A percentile compares a stretch with the other conserved stretches of the same genome.
Conservation (phyloP, 1,139 yeast species). For the Lodderomyces orthopsilosis region DNA sequence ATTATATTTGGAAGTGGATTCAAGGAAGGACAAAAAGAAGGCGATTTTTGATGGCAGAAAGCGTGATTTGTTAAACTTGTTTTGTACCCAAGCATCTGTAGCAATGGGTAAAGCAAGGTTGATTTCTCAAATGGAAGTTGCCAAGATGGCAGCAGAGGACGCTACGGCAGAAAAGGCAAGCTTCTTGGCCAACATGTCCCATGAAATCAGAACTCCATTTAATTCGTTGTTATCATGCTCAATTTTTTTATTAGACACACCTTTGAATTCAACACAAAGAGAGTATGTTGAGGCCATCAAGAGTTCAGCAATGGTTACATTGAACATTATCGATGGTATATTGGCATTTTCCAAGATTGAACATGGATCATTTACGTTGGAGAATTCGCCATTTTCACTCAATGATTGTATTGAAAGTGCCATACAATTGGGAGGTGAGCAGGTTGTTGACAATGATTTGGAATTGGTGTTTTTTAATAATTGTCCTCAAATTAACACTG, state of each 20-base stretch:
- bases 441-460: conserved; percentile 44
- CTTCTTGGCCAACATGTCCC: conserved; percentile 60
- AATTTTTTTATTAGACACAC: conserved; percentile 50
- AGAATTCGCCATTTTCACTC: conserved; percentile 47
- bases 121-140: conserved; percentile 50
- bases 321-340: conserved; percentile 56
- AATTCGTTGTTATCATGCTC: conserved; percentile 57
- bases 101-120: conserved; percentile 49
- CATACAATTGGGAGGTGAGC: conserved; percentile 51
- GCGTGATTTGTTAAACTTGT: conserved; percentile 41
- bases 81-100: conserved; percentile 56
- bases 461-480: conserved; percentile 49
- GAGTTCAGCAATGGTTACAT: conserved; percentile 51
- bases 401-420: conserved; percentile 54
- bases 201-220: conserved; percentile 59
- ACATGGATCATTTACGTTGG: conserved; percentile 51
- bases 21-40: conserved; percentile 2
- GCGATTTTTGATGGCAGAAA: conserved; percentile 20
- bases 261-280: conserved; percentile 43
- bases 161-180: conserved; percentile 60
- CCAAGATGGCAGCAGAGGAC: conserved; percentile 56
- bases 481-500: conserved; percentile 40
- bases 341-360: conserved; percentile 56
- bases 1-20: conserved; percentile 39
- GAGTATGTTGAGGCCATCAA: conserved; percentile 57